Base-by-base conservation (phyloP, 305 asterid species). In the Solanum hybrid region DNA sequence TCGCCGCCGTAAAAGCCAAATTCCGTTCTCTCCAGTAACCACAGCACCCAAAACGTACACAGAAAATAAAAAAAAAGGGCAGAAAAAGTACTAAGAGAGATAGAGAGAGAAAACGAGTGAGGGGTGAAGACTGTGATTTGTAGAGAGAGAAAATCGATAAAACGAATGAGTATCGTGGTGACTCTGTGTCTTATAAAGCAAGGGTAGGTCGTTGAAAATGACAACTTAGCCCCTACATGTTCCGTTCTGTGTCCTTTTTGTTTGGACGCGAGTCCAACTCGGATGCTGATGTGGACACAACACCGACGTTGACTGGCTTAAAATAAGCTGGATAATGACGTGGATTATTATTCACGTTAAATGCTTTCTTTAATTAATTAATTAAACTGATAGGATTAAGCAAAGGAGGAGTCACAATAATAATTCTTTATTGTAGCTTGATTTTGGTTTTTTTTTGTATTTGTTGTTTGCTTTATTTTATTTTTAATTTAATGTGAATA, bases 201-300 rank as follows among this genome's bases (percentile, higher is more conserved):
- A 72, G 40, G 89, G 87, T 89, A 64, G 88, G 75, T 15, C 64
- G 82, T 1, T 3, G 87, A 90, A 90, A 93, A 90, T 87, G 94
- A 91, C 94, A 38, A 88, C 56, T 90, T 92, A 82, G 93, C 88
- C 95, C 93, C 88, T 89, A 14, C 36, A 81, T 32, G 31, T 40
- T 14, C 32, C 85, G 4, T 2, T 81, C 38, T 34, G 24, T 87
- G 56, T 81, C 79, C 76, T 56, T 82, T 35, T 12, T 19, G 75
- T 90, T 72, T 40, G 91, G 80, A 22, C 31, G 64, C 27, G 56
- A 51, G 31, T 45, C 85, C 72, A n/a, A 29, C 86, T 29, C 38
- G 38, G 31, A 45, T 71, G 93, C 87, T 89, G 93, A 91, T 91
- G 75, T 87, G 94, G 94, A 81, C 26, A 15, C 17, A 9, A 32